Evolutionary conservation across 2,329 filamentous ascomycete species (phyloP).

Genomic region (Aspergillus udagawae): DNA sequence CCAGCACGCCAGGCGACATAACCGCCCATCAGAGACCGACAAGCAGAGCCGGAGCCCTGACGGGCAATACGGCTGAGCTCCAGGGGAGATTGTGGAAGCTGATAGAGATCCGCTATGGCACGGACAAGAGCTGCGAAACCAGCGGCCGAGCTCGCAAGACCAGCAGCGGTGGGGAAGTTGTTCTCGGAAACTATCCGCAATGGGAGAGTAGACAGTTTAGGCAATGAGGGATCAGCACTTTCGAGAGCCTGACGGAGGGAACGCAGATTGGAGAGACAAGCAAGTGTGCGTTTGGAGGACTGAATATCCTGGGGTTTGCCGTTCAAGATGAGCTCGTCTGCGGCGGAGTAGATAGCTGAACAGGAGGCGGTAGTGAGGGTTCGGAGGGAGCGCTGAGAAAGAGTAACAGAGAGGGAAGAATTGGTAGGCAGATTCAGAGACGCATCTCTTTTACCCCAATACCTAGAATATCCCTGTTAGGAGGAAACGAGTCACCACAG

Average conservation of each 20-base stretch:
- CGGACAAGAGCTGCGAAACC: conserved; percentile 67
- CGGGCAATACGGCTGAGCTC: conserved; percentile 86
- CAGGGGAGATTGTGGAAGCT: conserved; percentile 72
- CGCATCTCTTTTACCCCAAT: conserved; percentile 97
- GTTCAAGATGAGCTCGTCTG: conserved; percentile 78
- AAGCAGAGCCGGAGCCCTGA: conserved; percentile 92
- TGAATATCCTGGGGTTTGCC: conserved; percentile 72
- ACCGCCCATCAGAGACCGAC: conserved; percentile 86
- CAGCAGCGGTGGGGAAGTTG: conserved; percentile 98
- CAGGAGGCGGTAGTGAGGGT: conserved; percentile 95
- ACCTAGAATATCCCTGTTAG: conserved; percentile 41
- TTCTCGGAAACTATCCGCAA: conserved; percentile 91
- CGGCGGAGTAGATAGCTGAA: conserved; percentile 63
- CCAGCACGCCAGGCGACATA: conserved; percentile 95
- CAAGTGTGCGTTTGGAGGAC: conserved; percentile 83
- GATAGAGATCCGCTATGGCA: conserved; percentile 84
- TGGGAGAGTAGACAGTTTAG: conserved; percentile 71
- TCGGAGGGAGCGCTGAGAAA: conserved; percentile 88
- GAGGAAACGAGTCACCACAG: not conserved
- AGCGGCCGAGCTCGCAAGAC: conserved; percentile 66
- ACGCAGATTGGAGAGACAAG: conserved; percentile 85
- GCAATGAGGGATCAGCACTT: conserved; percentile 65
- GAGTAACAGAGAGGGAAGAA: conserved; percentile 93
- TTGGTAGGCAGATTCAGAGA: conserved; percentile 97
- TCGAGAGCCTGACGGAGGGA: conserved; percentile 73